A percentile compares a stretch with the other conserved stretches of the same genome.
Evolutionary conservation across 495 filamentous ascomycete species (phyloP).

Genomic region (Aspergillus hancockii): DNA sequence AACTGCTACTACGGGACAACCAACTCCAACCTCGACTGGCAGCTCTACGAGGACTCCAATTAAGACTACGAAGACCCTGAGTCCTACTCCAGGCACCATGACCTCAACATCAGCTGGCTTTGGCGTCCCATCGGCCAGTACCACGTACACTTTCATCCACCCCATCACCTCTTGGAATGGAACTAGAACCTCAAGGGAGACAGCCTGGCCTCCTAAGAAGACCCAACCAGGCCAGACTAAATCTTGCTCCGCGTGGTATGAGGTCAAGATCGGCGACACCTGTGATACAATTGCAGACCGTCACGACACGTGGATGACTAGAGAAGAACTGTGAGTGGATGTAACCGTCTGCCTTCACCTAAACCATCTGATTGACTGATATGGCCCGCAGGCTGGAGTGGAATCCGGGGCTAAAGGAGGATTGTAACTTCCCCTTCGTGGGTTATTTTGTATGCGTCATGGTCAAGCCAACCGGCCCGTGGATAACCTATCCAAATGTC

Average conservation of each 20-base stretch:
- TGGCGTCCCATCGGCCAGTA: not conserved
- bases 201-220: constrained; percentile 22
- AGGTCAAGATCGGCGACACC: constrained; percentile 19
- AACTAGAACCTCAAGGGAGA: constrained; percentile 6
- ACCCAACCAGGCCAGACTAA: constrained; percentile 23
- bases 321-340: constrained; percentile 12
- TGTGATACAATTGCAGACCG: constrained; percentile 22
- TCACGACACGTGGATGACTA: constrained; percentile 8
- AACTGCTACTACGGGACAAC: not conserved
- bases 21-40: not conserved
- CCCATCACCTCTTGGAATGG: constrained; percentile 12
- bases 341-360: not conserved
- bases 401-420: constrained; percentile 11
- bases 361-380: not conserved
- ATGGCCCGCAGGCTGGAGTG: constrained; percentile 12
- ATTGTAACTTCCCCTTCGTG: constrained; percentile 11
- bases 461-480: not conserved
- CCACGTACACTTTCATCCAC: constrained; percentile 12
- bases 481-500: constrained; percentile 4
- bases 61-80: not conserved
- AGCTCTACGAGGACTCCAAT: not conserved
- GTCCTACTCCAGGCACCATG: not conserved
- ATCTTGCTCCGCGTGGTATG: constrained; percentile 22
- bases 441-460: constrained; percentile 18
- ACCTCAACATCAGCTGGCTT: not conserved